A percentile compares a stretch with the other conserved stretches of the same genome.
phyloP scores from a whole-genome alignment of 2,329 filamentous ascomycete species.

The Chaetomiaceae sp. region DNA sequence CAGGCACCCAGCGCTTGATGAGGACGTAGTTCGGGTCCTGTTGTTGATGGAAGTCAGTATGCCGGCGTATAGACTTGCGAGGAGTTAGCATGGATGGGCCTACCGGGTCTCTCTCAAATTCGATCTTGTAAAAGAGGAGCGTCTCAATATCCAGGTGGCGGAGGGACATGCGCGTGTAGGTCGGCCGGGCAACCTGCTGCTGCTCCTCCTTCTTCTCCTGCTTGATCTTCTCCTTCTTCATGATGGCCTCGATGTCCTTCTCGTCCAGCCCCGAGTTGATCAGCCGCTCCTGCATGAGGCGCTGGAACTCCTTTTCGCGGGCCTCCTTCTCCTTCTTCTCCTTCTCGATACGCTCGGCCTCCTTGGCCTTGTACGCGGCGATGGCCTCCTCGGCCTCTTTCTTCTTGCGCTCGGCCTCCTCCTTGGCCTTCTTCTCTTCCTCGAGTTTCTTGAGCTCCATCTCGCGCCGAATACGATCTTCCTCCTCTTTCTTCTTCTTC shows the following conservation, averaged over 20 bases:
- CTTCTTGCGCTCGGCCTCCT: conserved; percentile 19
- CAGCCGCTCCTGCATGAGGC: conserved; percentile 54
- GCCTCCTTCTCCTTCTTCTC: conserved; percentile 25
- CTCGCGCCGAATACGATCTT: conserved; percentile 25
- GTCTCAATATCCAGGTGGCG: conserved; percentile 60
- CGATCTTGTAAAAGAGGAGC: conserved; percentile 50
- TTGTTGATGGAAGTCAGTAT: neutral
- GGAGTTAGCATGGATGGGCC: conserved; percentile 30
- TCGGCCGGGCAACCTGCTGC: conserved; percentile 35
- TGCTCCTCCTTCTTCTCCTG: conserved; percentile 36
- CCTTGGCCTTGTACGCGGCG: conserved; percentile 23
- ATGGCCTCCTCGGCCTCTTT: conserved; percentile 22
- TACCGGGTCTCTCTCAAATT: conserved; percentile 56
- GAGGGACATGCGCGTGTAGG: conserved; percentile 61
- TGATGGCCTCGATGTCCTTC: conserved; percentile 54
- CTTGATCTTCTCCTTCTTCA: conserved; percentile 51
- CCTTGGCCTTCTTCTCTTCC: conserved; percentile 23
- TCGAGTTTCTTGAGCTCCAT: conserved; percentile 26
- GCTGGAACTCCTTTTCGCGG: conserved; percentile 40
- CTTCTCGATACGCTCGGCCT: conserved; percentile 24
- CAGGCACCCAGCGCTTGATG: conserved; percentile 68
- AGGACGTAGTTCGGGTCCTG: conserved; percentile 66
- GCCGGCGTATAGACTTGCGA: too few relatives aligned
- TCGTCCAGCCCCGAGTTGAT: conserved; percentile 56
- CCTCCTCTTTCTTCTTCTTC: conserved; percentile 23